Conservation (phyloP, 768 basidiomycete genomes). For the Leucogyrophana mollusca region DNA sequence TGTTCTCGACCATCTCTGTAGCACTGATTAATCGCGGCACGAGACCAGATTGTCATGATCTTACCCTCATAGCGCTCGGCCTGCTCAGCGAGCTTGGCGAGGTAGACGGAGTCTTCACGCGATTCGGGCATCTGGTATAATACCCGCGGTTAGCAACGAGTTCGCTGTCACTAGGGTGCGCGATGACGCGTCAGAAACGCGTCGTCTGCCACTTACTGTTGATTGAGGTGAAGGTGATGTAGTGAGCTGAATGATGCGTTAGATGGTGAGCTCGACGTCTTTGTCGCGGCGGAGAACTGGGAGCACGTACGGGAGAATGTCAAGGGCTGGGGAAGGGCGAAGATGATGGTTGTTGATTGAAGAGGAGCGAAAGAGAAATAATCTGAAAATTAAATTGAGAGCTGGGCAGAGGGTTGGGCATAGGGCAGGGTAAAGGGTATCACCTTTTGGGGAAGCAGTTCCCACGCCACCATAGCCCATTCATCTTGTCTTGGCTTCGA, state of each 20-base stretch:
- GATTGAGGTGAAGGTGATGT: constrained; percentile 22
- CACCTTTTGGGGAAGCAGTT: constrained; percentile 9
- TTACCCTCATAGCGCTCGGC: constrained; percentile 98
- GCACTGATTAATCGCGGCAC: constrained; percentile 7
- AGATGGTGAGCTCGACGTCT: constrained; percentile 34
- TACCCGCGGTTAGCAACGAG: constrained; percentile 13
- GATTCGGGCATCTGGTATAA: constrained; percentile 64
- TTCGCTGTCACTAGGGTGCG: constrained; percentile 17
- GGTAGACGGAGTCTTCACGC: constrained; percentile 98
- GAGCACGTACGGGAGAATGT: constrained; percentile 47
- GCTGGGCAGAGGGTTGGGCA: constrained; percentile 72
- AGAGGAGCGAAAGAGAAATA: constrained; percentile 45
- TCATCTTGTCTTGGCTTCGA: too few species aligned
- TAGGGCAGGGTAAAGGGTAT: constrained; percentile 39
- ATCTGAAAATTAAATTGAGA: constrained; percentile 64
- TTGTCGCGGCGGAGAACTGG: constrained; percentile 27
- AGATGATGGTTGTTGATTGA: constrained; percentile 48
- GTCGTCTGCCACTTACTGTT: constrained; percentile 43
- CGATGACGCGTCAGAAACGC: constrained; percentile 39
- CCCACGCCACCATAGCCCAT: constrained; percentile 24
- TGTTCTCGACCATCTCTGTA: constrained; percentile 97
- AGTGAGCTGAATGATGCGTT: constrained; percentile 14
- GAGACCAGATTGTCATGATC: constrained; percentile 12
- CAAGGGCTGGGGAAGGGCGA: constrained; percentile 32
- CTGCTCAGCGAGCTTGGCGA: constrained; percentile 99